Base-by-base conservation (phyloP, 768 basidiomycete species). In the Exidia glandulosa region DNA sequence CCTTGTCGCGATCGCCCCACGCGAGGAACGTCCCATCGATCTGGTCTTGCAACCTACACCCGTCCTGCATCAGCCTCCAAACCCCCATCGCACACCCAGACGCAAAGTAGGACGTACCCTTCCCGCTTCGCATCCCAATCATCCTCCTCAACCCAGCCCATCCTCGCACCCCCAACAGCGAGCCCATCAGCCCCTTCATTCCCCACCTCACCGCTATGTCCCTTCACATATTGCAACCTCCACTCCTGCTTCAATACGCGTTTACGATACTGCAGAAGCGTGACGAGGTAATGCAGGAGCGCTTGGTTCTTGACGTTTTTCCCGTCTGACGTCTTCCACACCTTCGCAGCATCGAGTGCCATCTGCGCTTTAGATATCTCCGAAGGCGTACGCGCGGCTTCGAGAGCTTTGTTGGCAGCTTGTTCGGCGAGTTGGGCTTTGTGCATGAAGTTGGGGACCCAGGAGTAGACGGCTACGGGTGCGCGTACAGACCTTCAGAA, bases 111-210 rank as follows among this genome's bases (percentile, higher is more conserved):
- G n/a, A n/a, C n/a, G n/a, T n/a, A n/a, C n/a, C 2, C 12, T 23
- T 12, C 10, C 7, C 6, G 5, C 5, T 45, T 45, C 1, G 1
- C 3, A 3, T 45, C 41, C 41, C 41, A 45, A 4, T 45, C 41
- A 14, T 45, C 41, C 5, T 45, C 41, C 1, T 10, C 41, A 3
- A 14, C 6, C 9, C 10, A 10, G 0, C 76, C 74, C 57, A 76
- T 60, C 10, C 66, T 63, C 10, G 78, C 70, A 2, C 91, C 91
- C 4, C 71, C 32, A 60, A 82, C 86, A 3, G 91, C 91, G 60
- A 85, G 78, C 14, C 62, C 66, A 69, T 97, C 94, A 2, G 94
- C 94, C 47, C 81, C 85, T 57, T 97, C 94, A 68, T 97, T 97
- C 1, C 94, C 94, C 58, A 73, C 73, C 31, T 82, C 76, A 0